Evolutionary conservation across 305 asterid species (phyloP), one percentile per base, ranked within the genome.

Genomic region (Ajuga reptans): DNA sequence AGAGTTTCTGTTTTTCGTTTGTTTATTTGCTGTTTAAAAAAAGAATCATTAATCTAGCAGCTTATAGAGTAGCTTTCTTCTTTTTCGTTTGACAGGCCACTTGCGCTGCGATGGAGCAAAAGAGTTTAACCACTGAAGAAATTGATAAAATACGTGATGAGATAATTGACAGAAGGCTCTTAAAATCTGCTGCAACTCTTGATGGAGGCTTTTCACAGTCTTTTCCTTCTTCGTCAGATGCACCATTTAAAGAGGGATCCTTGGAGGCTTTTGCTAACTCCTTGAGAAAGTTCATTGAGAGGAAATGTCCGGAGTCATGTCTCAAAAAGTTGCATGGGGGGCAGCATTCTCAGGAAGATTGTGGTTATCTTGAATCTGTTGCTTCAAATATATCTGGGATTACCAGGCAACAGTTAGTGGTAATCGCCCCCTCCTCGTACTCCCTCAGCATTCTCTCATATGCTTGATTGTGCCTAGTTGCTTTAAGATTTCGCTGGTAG

Each of bases 341-440:
- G 65, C 66, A 73, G 34, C 37, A 53, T 65, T 80, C 84, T 70
- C 78, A 62, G 37, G 87, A 84, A 51, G 70, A 78, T 73, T 75
- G n/a, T 39, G 59, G 21, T 71, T 61, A 42, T 78, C 77, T 86
- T 53, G 85, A 83, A 72, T 78, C 52, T 15, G 78, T 88, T 74
- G 84, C 81, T 42, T 81, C 84, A 45, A 85, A 83, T 77, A 75
- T 86, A 74, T 82, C 80, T 72, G 98, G 96, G 73, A 78, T 90
- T 62, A 86, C 98, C 66, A 69, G 79, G 78, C 78, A 78, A 71
- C 97, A 89, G 70, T 88, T 88, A 46, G 80, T 75, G 95, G 96
- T 92, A 82, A 55, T 61, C 73, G 36, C 47, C 66, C 24, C 49
- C 47, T 63, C 60, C 58, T 27, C 55, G 10, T 49, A 8, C 27